phyloP scores from a whole-genome alignment of 495 filamentous ascomycete species.

The Penicillium robsamsonii region DNA sequence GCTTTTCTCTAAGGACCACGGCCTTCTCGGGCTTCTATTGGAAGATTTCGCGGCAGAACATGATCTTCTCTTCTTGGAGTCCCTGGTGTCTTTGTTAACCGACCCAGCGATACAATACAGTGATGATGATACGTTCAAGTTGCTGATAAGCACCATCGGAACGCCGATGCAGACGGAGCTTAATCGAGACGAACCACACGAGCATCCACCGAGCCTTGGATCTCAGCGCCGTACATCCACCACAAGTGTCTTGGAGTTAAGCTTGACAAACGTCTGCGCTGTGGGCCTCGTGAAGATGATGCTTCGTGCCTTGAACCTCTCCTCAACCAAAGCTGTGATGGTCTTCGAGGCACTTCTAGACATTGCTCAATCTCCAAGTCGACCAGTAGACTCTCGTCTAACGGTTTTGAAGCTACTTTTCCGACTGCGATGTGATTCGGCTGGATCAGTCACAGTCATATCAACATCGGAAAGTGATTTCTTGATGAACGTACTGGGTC shows the following conservation, averaged over 20 bases:
- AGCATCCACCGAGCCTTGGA: slow-evolving; percentile 18
- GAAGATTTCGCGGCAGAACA: slow-evolving; percentile 46
- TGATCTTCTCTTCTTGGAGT: slow-evolving; percentile 50
- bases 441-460: slow-evolving; percentile 66
- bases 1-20: slow-evolving; percentile 33
- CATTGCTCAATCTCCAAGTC: slow-evolving; percentile 40
- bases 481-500: slow-evolving; percentile 67
- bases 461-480: slow-evolving; percentile 64
- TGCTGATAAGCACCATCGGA: slow-evolving; percentile 34
- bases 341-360: slow-evolving; percentile 40
- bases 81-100: slow-evolving; percentile 44
- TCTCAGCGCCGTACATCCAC: slow-evolving; percentile 34
- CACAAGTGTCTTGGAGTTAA: slow-evolving; percentile 36
- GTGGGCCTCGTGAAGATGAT: slow-evolving; percentile 46
- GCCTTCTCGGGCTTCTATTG: slow-evolving; percentile 42
- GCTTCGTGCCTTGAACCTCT: slow-evolving; percentile 42
- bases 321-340: slow-evolving; percentile 37
- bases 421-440: slow-evolving; percentile 76
- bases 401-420: slow-evolving; percentile 82
- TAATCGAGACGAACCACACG: slow-evolving; percentile 23
- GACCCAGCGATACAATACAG: slow-evolving; percentile 32
- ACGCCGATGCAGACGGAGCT: slow-evolving; percentile 40
- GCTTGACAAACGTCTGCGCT: slow-evolving; percentile 44
- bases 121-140: slow-evolving; percentile 36
- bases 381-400: slow-evolving; percentile 65